A percentile compares a stretch with the other conserved stretches of the same genome.
These are phyloP conservation scores for Sphagnum fallax DNA, from an alignment of 228 moss, liverwort and hornwort species.

Conservation along the genomic window DNA sequence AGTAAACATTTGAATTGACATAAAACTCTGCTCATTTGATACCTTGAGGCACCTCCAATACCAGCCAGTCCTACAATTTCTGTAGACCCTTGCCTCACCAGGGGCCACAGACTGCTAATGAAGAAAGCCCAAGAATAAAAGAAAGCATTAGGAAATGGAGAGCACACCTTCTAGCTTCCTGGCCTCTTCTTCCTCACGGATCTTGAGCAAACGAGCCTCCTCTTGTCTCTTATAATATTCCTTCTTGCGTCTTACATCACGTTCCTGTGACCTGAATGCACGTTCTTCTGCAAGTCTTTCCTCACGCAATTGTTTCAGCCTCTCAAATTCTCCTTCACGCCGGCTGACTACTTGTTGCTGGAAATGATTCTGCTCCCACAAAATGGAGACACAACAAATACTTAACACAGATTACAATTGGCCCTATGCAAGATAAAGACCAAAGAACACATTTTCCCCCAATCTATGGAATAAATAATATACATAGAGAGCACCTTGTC, in stretches of 20 bases:
- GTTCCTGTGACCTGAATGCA: conserved; percentile 70
- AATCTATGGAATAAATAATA: background rate
- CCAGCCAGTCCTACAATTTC: too few relatives aligned
- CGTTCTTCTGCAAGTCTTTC: conserved; percentile 84
- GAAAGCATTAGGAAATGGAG: too few relatives aligned
- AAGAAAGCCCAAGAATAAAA: too few relatives aligned
- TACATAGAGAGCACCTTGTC: conserved; percentile 53
- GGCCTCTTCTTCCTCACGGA: conserved; percentile 84
- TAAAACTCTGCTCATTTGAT: too few relatives aligned
- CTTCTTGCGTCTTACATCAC: conserved; percentile 82
- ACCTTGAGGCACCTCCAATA: too few relatives aligned
- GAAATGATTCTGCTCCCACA: conserved; percentile 42
- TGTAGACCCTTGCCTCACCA: too few relatives aligned
- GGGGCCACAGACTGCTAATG: too few relatives aligned
- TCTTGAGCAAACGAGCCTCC: conserved; percentile 65
- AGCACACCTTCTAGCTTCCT: conserved; percentile 76
- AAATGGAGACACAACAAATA: too few relatives aligned
- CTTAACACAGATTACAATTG: too few relatives aligned
- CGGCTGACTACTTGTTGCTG: conserved; percentile 81
- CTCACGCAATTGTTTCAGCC: conserved; percentile 76
- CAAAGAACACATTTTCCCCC: too few relatives aligned
- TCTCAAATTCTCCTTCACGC: conserved; percentile 89
- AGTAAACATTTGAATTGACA: background rate
- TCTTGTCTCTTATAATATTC: conserved; percentile 69
- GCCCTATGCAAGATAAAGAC: too few relatives aligned